Conservation (phyloP, 2,329 filamentous ascomycete species). For the Hypoxylon sp. region DNA sequence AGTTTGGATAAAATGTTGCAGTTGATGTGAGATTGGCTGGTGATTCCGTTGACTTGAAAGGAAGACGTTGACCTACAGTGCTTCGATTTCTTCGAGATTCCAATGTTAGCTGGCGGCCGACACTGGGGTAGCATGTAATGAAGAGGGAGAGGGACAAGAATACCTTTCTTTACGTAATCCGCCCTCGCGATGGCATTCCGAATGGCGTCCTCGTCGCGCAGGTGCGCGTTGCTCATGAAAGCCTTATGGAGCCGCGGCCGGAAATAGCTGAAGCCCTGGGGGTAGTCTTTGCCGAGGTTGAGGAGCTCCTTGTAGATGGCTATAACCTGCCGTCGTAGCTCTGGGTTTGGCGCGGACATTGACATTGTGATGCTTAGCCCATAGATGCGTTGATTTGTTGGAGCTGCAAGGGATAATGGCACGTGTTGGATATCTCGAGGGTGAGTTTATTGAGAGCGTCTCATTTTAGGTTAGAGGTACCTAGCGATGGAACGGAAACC, state of each 20-base stretch:
- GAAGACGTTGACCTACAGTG: constrained; percentile 73
- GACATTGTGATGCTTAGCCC: constrained; percentile 7
- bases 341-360: constrained; percentile 59
- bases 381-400: not conserved
- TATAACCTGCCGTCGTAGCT: constrained; percentile 82
- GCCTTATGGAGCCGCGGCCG: constrained; percentile 84
- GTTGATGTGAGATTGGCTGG: not conserved
- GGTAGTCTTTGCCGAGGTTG: constrained; percentile 86
- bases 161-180: constrained; percentile 92
- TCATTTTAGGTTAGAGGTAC: no score
- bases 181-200: constrained; percentile 79
- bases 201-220: constrained; percentile 82
- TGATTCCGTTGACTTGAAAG: not conserved
- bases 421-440: not conserved
- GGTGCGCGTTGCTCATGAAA: constrained; percentile 79
- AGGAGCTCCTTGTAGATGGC: constrained; percentile 94
- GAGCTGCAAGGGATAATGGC: not conserved
- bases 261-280: constrained; percentile 84
- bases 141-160: not conserved
- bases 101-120: constrained; percentile 7
- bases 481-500: not conserved
- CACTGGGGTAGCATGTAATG: not conserved
- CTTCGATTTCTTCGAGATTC: constrained; percentile 79
- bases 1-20: constrained; percentile 16
- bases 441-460: not conserved